Evolutionary conservation across 169 alveolate genomes (phyloP).

Genomic region (Eimeria sp.): DNA sequence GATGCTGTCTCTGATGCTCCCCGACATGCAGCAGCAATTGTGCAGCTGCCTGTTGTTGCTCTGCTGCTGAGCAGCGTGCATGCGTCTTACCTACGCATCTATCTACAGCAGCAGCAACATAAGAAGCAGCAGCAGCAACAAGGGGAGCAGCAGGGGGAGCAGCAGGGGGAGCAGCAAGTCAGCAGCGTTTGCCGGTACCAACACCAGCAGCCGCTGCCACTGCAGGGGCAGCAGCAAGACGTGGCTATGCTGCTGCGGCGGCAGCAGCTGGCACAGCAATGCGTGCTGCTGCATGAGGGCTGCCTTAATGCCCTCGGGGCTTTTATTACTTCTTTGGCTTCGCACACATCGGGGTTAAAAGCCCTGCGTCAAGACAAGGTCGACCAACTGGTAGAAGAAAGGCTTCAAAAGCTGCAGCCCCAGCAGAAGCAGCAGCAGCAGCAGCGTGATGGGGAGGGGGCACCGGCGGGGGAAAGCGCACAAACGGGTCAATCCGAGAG

Average conservation of each 20-base stretch:
- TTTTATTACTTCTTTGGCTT: constrained; percentile 65
- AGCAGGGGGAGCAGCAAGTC: not conserved
- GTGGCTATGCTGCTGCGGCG: constrained; percentile 35
- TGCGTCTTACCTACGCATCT: constrained; percentile 59
- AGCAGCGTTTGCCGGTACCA: no score
- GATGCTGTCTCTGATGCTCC: constrained; percentile 77
- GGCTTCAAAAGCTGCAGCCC: constrained; percentile 1
- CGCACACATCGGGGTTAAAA: constrained; percentile 64
- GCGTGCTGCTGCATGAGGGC: constrained; percentile 73
- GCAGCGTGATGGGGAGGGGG: not conserved
- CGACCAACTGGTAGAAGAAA: not conserved
- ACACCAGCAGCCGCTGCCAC: not conserved
- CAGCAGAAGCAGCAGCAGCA: not conserved
- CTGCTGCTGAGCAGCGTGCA: constrained; percentile 71
- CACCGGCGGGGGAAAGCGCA: not conserved
- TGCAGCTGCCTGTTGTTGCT: constrained; percentile 68
- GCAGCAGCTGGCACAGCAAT: constrained; percentile 70
- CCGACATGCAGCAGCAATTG: constrained; percentile 32
- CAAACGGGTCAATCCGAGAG: not conserved
- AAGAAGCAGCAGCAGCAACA: not conserved
- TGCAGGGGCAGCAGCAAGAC: not conserved
- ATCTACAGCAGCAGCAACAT: constrained; percentile 19
- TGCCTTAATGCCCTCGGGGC: constrained; percentile 66
- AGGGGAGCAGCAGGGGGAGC: not conserved
- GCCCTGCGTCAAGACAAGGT: constrained; percentile 20